Conservation (phyloP, 2,329 filamentous ascomycete species). For the Calonectria leucothoes region DNA sequence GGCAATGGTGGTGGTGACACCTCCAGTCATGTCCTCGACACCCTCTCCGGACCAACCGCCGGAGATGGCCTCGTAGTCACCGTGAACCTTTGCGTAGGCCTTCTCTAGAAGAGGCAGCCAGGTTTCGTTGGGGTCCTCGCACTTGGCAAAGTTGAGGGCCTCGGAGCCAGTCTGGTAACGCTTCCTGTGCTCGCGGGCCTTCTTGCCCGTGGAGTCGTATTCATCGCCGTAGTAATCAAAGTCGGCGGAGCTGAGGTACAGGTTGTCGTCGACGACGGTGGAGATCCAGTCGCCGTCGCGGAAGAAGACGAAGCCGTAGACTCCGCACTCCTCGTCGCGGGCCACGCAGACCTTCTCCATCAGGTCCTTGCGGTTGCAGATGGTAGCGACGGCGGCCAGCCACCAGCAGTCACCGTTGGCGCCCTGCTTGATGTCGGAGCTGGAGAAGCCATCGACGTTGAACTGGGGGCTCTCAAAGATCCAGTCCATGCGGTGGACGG, state of each 20-base stretch:
- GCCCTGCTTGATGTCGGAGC: constrained; percentile 57
- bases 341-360: constrained; percentile 76
- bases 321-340: constrained; percentile 74
- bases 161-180: constrained; percentile 75
- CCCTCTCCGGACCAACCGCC: constrained; percentile 71
- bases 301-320: constrained; percentile 81
- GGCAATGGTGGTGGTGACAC: constrained; percentile 67
- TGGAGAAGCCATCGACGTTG: constrained; percentile 52
- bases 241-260: constrained; percentile 43
- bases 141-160: constrained; percentile 77
- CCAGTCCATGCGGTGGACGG: constrained; percentile 57
- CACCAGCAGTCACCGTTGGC: constrained; percentile 78
- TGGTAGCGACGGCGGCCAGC: constrained; percentile 75
- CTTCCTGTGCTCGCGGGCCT: constrained; percentile 70
- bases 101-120: constrained; percentile 82
- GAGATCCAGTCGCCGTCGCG: constrained; percentile 78
- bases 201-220: constrained; percentile 58
- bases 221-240: constrained; percentile 55
- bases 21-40: constrained; percentile 64
- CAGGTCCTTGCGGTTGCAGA: constrained; percentile 72
- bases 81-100: constrained; percentile 80
- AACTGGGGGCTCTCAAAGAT: constrained; percentile 56
- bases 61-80: constrained; percentile 75
- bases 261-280: constrained; percentile 78
- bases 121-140: constrained; percentile 76